Evolutionary conservation across 805 yeast genomes (phyloP), one percentile per base, ranked within the genome.

Genomic region (Pichia heedii): DNA sequence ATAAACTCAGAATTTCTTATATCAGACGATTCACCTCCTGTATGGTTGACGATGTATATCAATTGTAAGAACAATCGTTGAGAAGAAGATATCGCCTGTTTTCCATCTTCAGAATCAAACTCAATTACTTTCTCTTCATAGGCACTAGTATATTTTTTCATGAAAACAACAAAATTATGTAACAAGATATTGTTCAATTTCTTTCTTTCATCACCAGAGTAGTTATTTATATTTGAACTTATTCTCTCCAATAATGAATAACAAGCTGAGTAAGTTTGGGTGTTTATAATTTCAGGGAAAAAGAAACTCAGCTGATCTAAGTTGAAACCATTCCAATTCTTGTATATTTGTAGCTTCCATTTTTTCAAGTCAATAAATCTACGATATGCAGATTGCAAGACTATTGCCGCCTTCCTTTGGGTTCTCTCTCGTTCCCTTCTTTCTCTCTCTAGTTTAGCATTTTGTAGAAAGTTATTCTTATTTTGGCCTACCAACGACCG

Each of bases 371-470:
- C 68, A 6, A 71, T 40, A 42, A 63, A 63, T 18, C 69, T 57
- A 21, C 79, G 61, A 10, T 77, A 65, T 12, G 65, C 56, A 3
- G 66, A 53, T 54, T 83, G 90, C 32, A 89, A 58, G 7, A 59
- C 42, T 1, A 51, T 44, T 0, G 77, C 78, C 1, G 85, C 74
- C 32, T 60, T 65, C 33, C 70, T 74, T 39, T 69, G 72, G 13
- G 58, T 54, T 20, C 84, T 69, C 15, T 65, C 71, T 27, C 65
- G 58, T 45, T 84, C 88, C 45, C 97, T 71, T 46, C 71, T 72
- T 45, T 69, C 71, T 33, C 97, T 69, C 48, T 84, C 87, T 33
- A 65, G 64, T 51, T 76, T 76, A 4, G 95, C 79, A 50, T 74
- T 77, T 45, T 73, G 75, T n/a, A 90, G 62, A 40, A 72, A 67